These are phyloP conservation scores for Casuarina cunninghamiana DNA, from an alignment of 306 rosid genomes.

Conservation along the genomic window DNA sequence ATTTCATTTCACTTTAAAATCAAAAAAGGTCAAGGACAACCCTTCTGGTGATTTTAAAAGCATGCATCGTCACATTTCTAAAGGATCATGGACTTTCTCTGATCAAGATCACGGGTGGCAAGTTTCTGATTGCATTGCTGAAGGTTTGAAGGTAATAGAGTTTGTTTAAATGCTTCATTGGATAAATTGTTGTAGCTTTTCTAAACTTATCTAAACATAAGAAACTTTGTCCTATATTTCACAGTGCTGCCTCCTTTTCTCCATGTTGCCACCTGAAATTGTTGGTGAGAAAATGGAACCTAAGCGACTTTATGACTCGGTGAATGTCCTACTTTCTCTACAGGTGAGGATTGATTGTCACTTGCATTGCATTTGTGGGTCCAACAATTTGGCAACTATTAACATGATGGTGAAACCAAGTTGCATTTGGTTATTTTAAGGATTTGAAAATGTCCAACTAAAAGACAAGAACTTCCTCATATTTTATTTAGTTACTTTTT, in stretches of 20 bases:
- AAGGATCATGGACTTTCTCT: constrained; percentile 47
- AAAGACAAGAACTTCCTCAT: too few relatives aligned
- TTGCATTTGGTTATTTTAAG: too few relatives aligned
- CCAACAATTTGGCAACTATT: too few relatives aligned
- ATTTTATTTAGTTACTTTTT: too few relatives aligned
- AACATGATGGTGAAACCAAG: too few relatives aligned
- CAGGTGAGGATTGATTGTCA: constrained; percentile 37
- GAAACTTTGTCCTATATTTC: background rate
- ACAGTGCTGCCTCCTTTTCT: constrained; percentile 65
- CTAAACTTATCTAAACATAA: background rate
- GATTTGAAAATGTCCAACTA: too few relatives aligned
- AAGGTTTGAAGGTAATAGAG: constrained; percentile 28
- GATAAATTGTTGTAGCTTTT: background rate
- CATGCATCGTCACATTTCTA: constrained; percentile 39
- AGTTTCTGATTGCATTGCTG: constrained; percentile 45
- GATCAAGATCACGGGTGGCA: constrained; percentile 47
- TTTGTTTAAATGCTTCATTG: background rate
- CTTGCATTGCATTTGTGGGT: background rate
- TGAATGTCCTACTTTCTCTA: constrained; percentile 63
- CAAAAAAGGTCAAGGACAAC: constrained; percentile 27
- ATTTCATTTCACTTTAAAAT: background rate
- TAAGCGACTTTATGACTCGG: constrained; percentile 55
- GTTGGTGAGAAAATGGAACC: constrained; percentile 73
- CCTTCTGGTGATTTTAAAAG: constrained; percentile 23
- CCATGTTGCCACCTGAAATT: constrained; percentile 55